Evolutionary conservation across 495 filamentous ascomycete species (phyloP), one percentile per base, ranked within the genome.

Genomic region (Clavariopsis aquatica): DNA sequence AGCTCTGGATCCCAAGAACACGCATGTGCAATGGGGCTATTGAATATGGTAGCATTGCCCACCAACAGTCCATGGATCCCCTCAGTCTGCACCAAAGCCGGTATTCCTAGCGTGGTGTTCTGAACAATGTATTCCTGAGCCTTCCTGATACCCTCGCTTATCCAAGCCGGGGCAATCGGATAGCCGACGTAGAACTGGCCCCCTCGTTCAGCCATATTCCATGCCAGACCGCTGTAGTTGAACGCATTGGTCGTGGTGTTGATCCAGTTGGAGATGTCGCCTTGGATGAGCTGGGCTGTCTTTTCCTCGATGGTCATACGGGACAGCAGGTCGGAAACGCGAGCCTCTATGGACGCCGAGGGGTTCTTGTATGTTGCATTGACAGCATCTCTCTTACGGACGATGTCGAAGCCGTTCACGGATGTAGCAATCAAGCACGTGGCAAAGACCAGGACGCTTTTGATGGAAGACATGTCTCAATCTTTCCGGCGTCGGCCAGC

Each of bases 221-320:
- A 83, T 29, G 79, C 84, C 17, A 90, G 76, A 0, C 87, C 88
- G 2, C 81, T 81, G 19, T 80, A 78, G 62, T 90, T 91, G 73
- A 88, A 84, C 22, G 74, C 74, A 54, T 84, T 83, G 19, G 79
- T 78, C 0, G 78, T 81, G 7, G 73, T 75, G 67, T 89, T 80
- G 72, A 90, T 80, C 87, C 87, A 91, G 69, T 89, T 90, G 24
- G 80, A 79, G 49, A 91, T 75, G 71, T 90, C 88, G 29, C 81
- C 81, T 81, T 69, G 72, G 27, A 73, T 69, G 60, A 90, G 78
- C 71, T 90, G 87, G 3, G 83, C 78, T 49, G 83, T 80, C 72
- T 90, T 90, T 52, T 90, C 88, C 68, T 86, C 79, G 43, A 87
- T 79, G 0, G 84, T 89, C 88, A 91, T 90, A 23, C 85, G 78